Percentiles rank a stretch among this genome's conserved stretches.
Conservation (phyloP, 345 rosid genomes). For the Combretum micranthum region DNA sequence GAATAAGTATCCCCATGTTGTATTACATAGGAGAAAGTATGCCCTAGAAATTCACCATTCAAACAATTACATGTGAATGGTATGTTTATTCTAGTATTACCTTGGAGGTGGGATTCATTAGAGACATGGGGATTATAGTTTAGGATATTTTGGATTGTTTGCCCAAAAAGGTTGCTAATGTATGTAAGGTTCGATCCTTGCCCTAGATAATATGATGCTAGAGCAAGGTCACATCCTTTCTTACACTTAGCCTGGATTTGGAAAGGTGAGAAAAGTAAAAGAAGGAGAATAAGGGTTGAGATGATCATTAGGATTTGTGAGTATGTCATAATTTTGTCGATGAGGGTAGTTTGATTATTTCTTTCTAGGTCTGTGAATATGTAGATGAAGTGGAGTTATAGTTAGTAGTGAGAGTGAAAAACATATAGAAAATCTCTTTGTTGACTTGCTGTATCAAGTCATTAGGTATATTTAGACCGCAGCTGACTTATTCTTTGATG, state of each 20-base stretch:
- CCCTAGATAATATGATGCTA: slow-evolving; percentile 35
- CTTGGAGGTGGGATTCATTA: slow-evolving; percentile 12
- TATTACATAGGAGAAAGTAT: slow-evolving; percentile 29
- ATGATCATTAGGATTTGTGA: neutral
- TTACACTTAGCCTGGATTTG: slow-evolving; percentile 26
- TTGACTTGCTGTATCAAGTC: too few relatives aligned
- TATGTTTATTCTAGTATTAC: slow-evolving; percentile 20
- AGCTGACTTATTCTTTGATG: too few relatives aligned
- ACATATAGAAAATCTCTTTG: too few relatives aligned
- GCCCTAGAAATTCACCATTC: slow-evolving; percentile 40
- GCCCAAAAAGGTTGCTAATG: slow-evolving; percentile 25
- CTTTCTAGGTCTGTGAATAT: neutral
- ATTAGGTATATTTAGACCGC: too few relatives aligned
- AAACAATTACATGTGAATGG: slow-evolving; percentile 46
- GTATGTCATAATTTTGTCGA: neutral
- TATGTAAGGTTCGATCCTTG: slow-evolving; percentile 32
- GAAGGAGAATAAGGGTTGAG: neutral
- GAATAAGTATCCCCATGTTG: slow-evolving; percentile 25
- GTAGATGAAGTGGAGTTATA: too few relatives aligned
- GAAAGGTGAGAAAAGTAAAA: slow-evolving; percentile 4
- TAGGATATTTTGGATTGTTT: slow-evolving; percentile 17
- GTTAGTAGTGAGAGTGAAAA: too few relatives aligned
- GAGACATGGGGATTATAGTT: slow-evolving; percentile 23
- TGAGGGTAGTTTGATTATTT: neutral
- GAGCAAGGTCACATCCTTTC: slow-evolving; percentile 30